Conservation (phyloP, 371 early-diverging fungal species). For the Haplosporangium sp. region DNA sequence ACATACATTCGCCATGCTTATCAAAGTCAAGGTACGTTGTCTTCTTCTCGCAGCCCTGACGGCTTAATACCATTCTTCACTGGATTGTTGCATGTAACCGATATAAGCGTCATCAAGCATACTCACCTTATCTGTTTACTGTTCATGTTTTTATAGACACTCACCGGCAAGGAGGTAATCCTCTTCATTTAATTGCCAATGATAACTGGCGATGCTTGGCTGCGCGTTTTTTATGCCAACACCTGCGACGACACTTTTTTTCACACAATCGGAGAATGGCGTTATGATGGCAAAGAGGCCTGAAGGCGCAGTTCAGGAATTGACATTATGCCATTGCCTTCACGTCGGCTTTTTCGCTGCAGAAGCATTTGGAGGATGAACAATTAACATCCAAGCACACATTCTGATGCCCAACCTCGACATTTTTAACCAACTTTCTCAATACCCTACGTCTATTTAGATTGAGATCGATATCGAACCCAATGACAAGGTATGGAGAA, state of each 20-base stretch:
- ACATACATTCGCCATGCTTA: constrained; percentile 69
- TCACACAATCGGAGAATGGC: too few relatives aligned
- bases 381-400: too few relatives aligned
- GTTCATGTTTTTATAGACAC: constrained; percentile 68
- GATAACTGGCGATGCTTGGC: too few relatives aligned
- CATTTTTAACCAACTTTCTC: constrained; percentile 5
- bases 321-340: too few relatives aligned
- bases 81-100: neutral
- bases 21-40: constrained; percentile 85
- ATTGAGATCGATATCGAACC: constrained; percentile 95
- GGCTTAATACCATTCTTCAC: neutral
- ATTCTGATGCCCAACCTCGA: neutral
- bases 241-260: too few relatives aligned
- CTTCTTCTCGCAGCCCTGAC: too few relatives aligned
- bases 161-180: constrained; percentile 92
- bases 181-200: neutral
- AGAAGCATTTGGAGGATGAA: too few relatives aligned
- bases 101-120: neutral
- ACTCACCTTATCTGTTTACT: constrained; percentile 6
- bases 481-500: constrained; percentile 70
- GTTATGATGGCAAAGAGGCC: too few relatives aligned
- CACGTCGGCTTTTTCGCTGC: too few relatives aligned
- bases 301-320: too few relatives aligned
- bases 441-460: constrained; percentile 57
- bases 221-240: too few relatives aligned